Base-by-base conservation (phyloP, 495 filamentous ascomycete species). In the Podospora pseudopauciseta region DNA sequence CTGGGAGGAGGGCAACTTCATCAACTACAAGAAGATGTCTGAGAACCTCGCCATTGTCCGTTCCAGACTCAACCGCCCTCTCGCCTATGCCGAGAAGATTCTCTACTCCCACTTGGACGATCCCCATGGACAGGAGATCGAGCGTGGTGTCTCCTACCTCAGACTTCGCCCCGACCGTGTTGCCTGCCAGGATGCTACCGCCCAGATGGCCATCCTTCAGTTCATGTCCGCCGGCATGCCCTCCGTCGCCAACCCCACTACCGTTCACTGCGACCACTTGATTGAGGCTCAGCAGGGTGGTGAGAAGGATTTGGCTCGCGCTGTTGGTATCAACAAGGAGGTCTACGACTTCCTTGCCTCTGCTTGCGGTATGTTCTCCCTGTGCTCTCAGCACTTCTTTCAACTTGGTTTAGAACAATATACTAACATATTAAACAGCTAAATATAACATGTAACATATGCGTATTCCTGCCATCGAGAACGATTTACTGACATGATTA, bases 221-320 rank as follows among this genome's bases (percentile, higher is more conserved):
- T 99, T 99, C 86, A 99, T 99, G 93, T 96, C 92, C 63, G 95
- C 96, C 70, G 93, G 93, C 78, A 92, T 99, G 90, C 90, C 92
- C 68, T 90, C 90, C 53, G 96, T 98, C 67, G 92, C 92, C 56
- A 98, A 96, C 69, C 95, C 95, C 55, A 90, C 92, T 71, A 99
- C 95, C 28, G 96, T 99, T 72, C 95, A 99, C 87, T 99, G 96
- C 79, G 95, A 99, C 80, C 95, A 99, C 86, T 88, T 99, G 86
- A 99, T 99, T 81, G 95, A 98, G 85, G 95, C 94, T 70, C 94
- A 97, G 84, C 77, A 93, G 77, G 95, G 95, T 76, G 95, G 96
- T 75, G 89, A 86, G 61, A 94, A 97, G 86, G 95, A 99, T 90
- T 85, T 99, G 73, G 91, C 88, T 65, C 88, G 95, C 76, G 96